These are phyloP conservation scores for Pyrenochaeta sp. DNA, from an alignment of 2,329 filamentous ascomycete genomes.

Conservation along the genomic window DNA sequence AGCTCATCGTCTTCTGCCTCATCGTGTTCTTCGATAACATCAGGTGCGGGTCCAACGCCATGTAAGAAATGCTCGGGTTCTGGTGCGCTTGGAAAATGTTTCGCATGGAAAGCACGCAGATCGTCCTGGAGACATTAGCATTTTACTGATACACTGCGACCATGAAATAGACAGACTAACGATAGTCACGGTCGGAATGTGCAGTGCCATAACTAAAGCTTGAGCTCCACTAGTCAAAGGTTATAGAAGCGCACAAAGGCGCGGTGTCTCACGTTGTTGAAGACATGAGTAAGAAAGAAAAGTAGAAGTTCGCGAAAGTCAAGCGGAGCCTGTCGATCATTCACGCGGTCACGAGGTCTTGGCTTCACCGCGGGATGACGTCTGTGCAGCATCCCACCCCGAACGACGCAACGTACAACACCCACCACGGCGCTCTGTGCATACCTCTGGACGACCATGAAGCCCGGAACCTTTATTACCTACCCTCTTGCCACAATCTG, in stretches of 20 bases:
- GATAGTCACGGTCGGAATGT: conserved; percentile 43
- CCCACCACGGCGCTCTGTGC: conserved; percentile 16
- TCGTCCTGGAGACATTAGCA: conserved; percentile 49
- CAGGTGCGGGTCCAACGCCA: conserved; percentile 36
- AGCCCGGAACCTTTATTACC: conserved; percentile 28
- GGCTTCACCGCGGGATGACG: conserved; percentile 46
- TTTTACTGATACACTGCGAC: conserved; percentile 1
- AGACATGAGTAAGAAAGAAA: conserved; percentile 19
- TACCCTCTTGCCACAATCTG: conserved; percentile 40
- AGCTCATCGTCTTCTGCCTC: conserved; percentile 69
- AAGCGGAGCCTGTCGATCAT: conserved; percentile 22
- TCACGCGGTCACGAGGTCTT: conserved; percentile 46
- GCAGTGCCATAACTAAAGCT: conserved; percentile 26
- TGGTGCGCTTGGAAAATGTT: conserved; percentile 53
- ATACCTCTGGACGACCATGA: conserved; percentile 35
- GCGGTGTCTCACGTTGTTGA: conserved; percentile 20
- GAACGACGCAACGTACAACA: conserved; percentile 16
- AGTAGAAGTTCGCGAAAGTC: conserved; percentile 13
- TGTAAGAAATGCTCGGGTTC: conserved; percentile 45
- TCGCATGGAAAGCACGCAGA: conserved; percentile 53
- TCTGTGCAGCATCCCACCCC: conserved; percentile 35
- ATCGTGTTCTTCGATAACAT: conserved; percentile 37
- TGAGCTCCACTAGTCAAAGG: neutral
- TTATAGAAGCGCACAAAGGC: conserved; percentile 23
- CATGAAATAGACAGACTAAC: conserved; percentile 24